Percentiles rank a stretch among this genome's conserved stretches.
phyloP scores from a whole-genome alignment of 768 basidiomycete species.

The Crepidotus variabilis region DNA sequence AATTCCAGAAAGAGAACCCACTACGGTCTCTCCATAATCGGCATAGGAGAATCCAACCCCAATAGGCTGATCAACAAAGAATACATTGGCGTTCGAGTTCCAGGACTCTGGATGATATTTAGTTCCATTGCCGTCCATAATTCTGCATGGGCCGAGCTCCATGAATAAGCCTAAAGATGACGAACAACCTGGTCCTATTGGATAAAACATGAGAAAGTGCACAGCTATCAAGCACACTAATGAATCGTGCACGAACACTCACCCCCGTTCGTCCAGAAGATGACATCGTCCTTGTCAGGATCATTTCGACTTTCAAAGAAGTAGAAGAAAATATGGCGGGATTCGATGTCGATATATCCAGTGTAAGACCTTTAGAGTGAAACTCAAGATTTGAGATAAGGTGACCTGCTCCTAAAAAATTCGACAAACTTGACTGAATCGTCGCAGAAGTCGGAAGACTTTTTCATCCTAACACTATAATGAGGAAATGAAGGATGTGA shows the following conservation, averaged over 20 bases:
- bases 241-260: neutral
- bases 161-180: conserved; percentile 63
- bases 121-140: conserved; percentile 46
- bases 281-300: conserved; percentile 57
- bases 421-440: conserved; percentile 44
- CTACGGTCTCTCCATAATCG: conserved; percentile 57
- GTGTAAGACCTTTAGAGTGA: conserved; percentile 44
- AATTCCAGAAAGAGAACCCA: conserved; percentile 16
- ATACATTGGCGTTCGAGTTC: conserved; percentile 64
- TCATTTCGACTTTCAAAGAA: conserved; percentile 71
- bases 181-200: conserved; percentile 34
- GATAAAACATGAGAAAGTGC: too few relatives aligned
- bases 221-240: neutral
- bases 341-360: conserved; percentile 63
- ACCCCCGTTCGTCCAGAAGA: conserved; percentile 55
- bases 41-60: conserved; percentile 65
- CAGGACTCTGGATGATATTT: conserved; percentile 58
- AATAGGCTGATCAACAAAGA: conserved; percentile 62
- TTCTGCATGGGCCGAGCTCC: conserved; percentile 75
- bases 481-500: conserved; percentile 49
- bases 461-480: conserved; percentile 55
- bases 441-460: conserved; percentile 54
- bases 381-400: neutral
- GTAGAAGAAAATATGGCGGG: conserved; percentile 69
- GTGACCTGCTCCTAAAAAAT: neutral